Percentiles rank a stretch among this genome's conserved stretches.
These are phyloP conservation scores for Wickerhamiella dianesei DNA, from an alignment of 805 yeast species.

Conservation along the genomic window DNA sequence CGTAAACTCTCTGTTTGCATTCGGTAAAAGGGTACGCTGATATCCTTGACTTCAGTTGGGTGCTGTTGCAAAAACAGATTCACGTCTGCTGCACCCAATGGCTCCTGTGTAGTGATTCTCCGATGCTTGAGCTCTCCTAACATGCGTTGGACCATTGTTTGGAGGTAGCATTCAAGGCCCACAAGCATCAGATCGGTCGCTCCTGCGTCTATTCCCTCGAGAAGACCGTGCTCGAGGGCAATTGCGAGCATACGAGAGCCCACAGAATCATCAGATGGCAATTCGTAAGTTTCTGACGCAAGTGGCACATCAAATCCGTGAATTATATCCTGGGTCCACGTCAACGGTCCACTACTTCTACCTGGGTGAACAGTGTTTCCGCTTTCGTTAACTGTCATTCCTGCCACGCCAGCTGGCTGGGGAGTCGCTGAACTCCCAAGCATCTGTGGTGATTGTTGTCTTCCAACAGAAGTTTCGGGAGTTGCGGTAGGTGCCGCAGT, in stretches of 20 bases:
- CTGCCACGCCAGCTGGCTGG: background rate
- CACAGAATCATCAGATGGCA: conserved; percentile 67
- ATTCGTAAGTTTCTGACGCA: conserved; percentile 59
- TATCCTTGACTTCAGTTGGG: conserved; percentile 27
- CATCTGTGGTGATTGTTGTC: background rate
- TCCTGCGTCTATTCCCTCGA: conserved; percentile 65
- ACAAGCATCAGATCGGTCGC: conserved; percentile 62
- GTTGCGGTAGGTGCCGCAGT: background rate
- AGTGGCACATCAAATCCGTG: conserved; percentile 75
- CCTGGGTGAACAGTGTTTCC: conserved; percentile 20
- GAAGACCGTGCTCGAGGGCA: conserved; percentile 78
- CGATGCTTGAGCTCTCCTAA: conserved; percentile 30
- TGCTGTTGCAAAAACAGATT: conserved; percentile 22
- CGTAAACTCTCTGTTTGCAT: conserved; percentile 23
- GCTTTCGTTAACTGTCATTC: conserved; percentile 1
- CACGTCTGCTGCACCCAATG: conserved; percentile 26
- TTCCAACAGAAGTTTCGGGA: background rate
- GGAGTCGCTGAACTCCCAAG: background rate
- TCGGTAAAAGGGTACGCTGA: conserved; percentile 25
- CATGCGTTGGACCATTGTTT: conserved; percentile 54
- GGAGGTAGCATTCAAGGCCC: conserved; percentile 71
- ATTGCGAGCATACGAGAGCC: conserved; percentile 62
- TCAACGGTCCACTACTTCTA: conserved; percentile 23
- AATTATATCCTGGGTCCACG: conserved; percentile 87
- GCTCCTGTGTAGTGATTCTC: conserved; percentile 24